Conservation (phyloP, 1,139 yeast species). For the Hanseniaspora uvarum region DNA sequence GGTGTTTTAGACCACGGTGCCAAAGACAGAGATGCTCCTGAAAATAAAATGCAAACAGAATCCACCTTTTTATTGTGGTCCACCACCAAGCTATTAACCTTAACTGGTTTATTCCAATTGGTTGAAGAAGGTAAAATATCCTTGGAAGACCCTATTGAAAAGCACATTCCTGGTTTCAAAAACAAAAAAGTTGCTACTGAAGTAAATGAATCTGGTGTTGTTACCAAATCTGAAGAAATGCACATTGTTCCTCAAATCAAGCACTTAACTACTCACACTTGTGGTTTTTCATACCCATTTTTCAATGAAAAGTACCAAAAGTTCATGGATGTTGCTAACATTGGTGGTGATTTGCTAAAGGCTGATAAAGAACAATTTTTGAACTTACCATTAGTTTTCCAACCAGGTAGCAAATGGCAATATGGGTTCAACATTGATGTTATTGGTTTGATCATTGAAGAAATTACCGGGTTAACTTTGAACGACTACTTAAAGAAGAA, state of each 20-base stretch:
- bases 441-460: slow-evolving; percentile 40
- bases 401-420: slow-evolving; percentile 43
- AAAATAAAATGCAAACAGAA: slow-evolving; percentile 26
- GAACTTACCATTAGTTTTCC: slow-evolving; percentile 36
- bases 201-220: slow-evolving; percentile 13
- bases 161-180: slow-evolving; percentile 20
- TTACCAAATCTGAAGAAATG: slow-evolving; percentile 19
- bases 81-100: slow-evolving; percentile 41
- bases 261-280: slow-evolving; percentile 41
- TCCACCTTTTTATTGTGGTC: slow-evolving; percentile 36
- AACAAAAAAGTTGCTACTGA: slow-evolving; percentile 18
- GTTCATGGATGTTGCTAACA: slow-evolving; percentile 9
- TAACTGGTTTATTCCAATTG: slow-evolving; percentile 39
- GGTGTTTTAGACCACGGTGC: slow-evolving; percentile 17
- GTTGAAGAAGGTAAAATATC: slow-evolving; percentile 37
- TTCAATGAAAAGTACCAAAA: slow-evolving; percentile 27
- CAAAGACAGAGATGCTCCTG: slow-evolving; percentile 19
- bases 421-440: slow-evolving; percentile 45
- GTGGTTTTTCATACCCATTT: slow-evolving; percentile 42
- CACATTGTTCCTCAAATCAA: slow-evolving; percentile 34
- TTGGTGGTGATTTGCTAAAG: slow-evolving; percentile 13
- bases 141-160: slow-evolving; percentile 18
- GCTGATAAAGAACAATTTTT: slow-evolving; percentile 23
- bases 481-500: slow-evolving; percentile 35
- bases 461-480: slow-evolving; percentile 35